Base-by-base conservation (phyloP, 1,284 basidiomycete species). In the Rhodotorula sp. region DNA sequence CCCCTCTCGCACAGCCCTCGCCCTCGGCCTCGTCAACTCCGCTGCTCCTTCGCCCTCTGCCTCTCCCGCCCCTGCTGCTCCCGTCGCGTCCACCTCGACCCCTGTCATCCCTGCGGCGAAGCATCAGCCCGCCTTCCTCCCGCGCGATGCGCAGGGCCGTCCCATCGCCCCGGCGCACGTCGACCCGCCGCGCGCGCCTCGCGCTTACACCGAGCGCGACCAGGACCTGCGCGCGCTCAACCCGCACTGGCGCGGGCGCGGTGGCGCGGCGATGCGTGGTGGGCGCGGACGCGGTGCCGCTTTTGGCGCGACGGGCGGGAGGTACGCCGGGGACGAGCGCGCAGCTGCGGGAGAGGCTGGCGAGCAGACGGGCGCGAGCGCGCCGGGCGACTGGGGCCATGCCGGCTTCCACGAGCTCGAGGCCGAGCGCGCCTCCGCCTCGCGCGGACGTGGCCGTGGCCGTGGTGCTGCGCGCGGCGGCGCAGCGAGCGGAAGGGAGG, bases 391-490 rank as follows among this genome's bases (percentile, higher is more conserved):
- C 7, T 92, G 91, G 91, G 88, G 85, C 0, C 91, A 92, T 78
- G 90, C 91, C 79, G 90, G 91, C 4, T 92, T 89, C 74, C 91
- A 92, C 80, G 90, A 92, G 83, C 86, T 92, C 87, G 90, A 87
- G 81, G 85, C 85, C 67, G 85, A 85, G 74, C 84, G 84, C 68
- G 80, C 76, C 14, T 71, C 59, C 0, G 21, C 59, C 21, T 45
- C 19, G 34, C 42, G 49, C 13, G 56, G 60, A 3, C 58, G 54
- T 70, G 66, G 73, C 27, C 78, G 69, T 4, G 48, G 46, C 17
- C 21, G 46, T 19, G 63, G 71, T 76, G 48, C 64, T 71, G 70
- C 69, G 80, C 80, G 57, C 25, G 68, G 67, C 25, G 42, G 73
- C 4, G 79, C 74, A 80, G 80, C 80, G 76, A 64, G 83, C 41